Base-by-base conservation (phyloP, 2,329 filamentous ascomycete genomes). In the Teratosphaeriaceae sp. region DNA sequence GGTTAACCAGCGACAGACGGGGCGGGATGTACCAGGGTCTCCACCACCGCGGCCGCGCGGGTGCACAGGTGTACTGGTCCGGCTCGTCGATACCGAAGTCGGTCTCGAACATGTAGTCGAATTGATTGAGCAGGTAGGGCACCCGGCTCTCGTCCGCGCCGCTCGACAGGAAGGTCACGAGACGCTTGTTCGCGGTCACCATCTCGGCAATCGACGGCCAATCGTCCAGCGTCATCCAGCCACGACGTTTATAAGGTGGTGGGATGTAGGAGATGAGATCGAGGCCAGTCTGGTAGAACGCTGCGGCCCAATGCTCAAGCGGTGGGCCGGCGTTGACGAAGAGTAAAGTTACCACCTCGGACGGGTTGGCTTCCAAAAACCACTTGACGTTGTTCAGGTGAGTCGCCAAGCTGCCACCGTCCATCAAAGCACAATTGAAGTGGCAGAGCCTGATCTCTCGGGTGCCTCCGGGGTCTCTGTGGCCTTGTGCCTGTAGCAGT, bases 211-310 rank as follows among this genome's bases (percentile, higher is more conserved):
- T 45, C 1, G 65, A 70, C 12, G 69, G 69, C 69, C 69, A 72
- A 38, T 60, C 51, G 12, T 54, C 51, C 5, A 39, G 5, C 5
- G 3, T 3, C 37, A 39, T 39, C 9, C 5, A 27, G 3, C 37
- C 37, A n/a, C 13, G 13, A 23, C 37, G 37, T 15, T 39, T 39
- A 7, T 67, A 34, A 8, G 33, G 18, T 2, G 55, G 49, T 1
- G 69, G 68, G 2, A 64, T 54, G 50, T 64, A 72, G 16, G 62
- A 53, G 12, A 66, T 59, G 41, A 71, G 60, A 21, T 71, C 61
- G 20, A 74, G 70, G 13, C 75, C 68, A 33, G 73, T 72, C 45
- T 76, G 62, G 45, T 69, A 71, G 56, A 77, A 78, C 20, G 64
- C 62, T 50, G 76, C 58, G 18, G 65, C 61, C 47, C 63, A 62